Evolutionary conservation across 1,284 basidiomycete genomes (phyloP), one percentile per base, ranked within the genome.

Genomic region (Athelia psychrophila): DNA sequence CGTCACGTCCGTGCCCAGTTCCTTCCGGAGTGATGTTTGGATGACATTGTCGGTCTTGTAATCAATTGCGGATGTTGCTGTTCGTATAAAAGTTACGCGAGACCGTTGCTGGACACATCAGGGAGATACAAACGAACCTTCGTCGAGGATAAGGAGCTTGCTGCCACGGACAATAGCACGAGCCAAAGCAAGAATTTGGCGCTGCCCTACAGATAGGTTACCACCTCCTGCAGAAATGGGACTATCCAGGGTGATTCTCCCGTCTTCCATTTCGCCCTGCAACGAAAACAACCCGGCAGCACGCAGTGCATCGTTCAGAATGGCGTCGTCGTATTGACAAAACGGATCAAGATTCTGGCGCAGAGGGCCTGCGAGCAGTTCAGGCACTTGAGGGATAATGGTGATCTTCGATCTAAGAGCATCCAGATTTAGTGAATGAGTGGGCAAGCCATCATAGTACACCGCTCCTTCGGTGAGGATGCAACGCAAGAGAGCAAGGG

Each of bases 321-420:
- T 71, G 1, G 78, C 78, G 62, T 93, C 91, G 48, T 90, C 86
- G 60, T 85, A 76, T 61, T 86, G 77, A 5, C 76, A 79, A 62
- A 92, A 93, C 0, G 91, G 90, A 60, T 87, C 86, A 9, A 88
- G 61, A 60, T 84, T 85, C 48, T 77, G 66, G 12, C 82, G 72
- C 25, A 86, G 62, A 0, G 78, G 74, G 13, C 82, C 85, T 53
- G 76, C 79, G 45, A 88, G 66, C 1, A 87, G 71, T 56, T 87
- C 84, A 6, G 91, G 88, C 77, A 77, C 67, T 63, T 80, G 78
- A 9, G 79, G 79, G 47, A 80, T 86, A 58, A 87, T 83, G 2
- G 85, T 87, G 47, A 88, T 77, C 52, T 76, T 77, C 1, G 77
- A 75, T 27, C 87, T 71, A 27, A 89, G 60, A 19, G 76, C 76